A percentile compares a stretch with the other conserved stretches of the same genome.
These are phyloP conservation scores for Fusarium anguioides DNA, from an alignment of 2,329 filamentous ascomycete genomes.

Conservation along the genomic window DNA sequence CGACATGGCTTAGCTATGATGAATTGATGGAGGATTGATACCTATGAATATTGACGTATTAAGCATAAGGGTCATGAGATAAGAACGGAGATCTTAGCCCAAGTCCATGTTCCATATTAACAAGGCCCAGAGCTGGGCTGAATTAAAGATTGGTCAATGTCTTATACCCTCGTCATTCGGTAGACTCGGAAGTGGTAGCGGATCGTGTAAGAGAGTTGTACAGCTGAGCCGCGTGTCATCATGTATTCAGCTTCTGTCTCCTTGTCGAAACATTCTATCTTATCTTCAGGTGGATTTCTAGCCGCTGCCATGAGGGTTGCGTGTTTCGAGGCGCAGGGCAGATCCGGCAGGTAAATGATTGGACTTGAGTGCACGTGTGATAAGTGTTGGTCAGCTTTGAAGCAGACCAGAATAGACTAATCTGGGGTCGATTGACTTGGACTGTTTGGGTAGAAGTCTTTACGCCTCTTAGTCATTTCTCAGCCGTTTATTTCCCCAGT, in stretches of 20 bases:
- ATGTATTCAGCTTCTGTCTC: neutral
- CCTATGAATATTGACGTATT: neutral
- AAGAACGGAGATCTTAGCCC: neutral
- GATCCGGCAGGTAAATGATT: slow-evolving; percentile 18
- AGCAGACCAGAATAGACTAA: neutral
- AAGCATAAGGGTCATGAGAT: neutral
- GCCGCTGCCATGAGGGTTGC: slow-evolving; percentile 15
- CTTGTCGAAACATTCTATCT: neutral
- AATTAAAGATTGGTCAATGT: neutral
- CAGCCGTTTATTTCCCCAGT: slow-evolving; percentile 6
- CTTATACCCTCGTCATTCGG: neutral
- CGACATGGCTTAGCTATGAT: neutral
- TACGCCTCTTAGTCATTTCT: neutral
- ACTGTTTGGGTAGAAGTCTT: neutral
- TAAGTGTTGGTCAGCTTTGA: slow-evolving; percentile 21
- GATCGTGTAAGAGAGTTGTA: neutral
- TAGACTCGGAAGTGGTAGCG: neutral
- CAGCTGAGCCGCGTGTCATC: neutral
- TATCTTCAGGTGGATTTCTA: neutral
- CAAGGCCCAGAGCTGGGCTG: neutral
- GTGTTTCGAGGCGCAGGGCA: slow-evolving; percentile 35
- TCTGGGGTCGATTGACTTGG: neutral
- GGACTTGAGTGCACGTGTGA: slow-evolving; percentile 19
- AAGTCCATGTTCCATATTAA: neutral
- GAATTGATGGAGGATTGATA: neutral